Evolutionary conservation across 2,329 filamentous ascomycete species (phyloP).

Genomic region (Knufia fluminis): DNA sequence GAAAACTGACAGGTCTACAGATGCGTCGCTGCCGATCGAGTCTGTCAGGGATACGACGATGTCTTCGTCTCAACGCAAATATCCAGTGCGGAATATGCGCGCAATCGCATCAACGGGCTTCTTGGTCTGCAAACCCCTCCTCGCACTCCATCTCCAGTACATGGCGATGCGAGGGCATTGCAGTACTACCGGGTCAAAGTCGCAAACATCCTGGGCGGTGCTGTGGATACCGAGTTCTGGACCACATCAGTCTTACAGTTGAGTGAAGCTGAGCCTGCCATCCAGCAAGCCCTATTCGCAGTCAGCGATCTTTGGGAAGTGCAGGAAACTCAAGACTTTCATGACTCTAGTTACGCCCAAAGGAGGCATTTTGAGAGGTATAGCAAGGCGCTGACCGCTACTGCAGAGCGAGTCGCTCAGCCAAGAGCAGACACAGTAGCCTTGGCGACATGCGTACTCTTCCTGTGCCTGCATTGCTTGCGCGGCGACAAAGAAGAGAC

Average conservation of each 20-base stretch:
- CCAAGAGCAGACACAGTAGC: slow-evolving; percentile 5
- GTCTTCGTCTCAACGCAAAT: slow-evolving; percentile 3
- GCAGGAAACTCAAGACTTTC: neutral
- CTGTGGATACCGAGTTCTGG: slow-evolving; percentile 13
- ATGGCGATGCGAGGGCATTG: neutral
- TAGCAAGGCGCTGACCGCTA: neutral
- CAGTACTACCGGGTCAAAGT: slow-evolving; percentile 5
- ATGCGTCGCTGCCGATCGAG: slow-evolving; percentile 4
- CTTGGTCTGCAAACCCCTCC: slow-evolving; percentile 1
- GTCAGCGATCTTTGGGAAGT: slow-evolving; percentile 6
- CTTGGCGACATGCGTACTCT: slow-evolving; percentile 5
- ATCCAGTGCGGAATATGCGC: neutral
- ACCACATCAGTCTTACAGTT: slow-evolving; percentile 9
- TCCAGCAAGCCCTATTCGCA: slow-evolving; percentile 9
- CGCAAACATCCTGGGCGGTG: neutral
- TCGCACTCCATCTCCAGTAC: slow-evolving; percentile 1
- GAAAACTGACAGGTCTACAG: neutral
- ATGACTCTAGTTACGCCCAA: neutral
- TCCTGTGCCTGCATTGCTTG: slow-evolving; percentile 7
- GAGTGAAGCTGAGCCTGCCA: slow-evolving; percentile 9
- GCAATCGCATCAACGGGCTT: neutral
- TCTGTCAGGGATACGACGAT: slow-evolving; percentile 6
- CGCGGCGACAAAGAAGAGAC: neutral
- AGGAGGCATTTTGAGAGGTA: neutral
- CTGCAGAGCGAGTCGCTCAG: neutral